These are phyloP conservation scores for Diaporthe ilicicola DNA, from an alignment of 2,329 filamentous ascomycete genomes.

Conservation along the genomic window DNA sequence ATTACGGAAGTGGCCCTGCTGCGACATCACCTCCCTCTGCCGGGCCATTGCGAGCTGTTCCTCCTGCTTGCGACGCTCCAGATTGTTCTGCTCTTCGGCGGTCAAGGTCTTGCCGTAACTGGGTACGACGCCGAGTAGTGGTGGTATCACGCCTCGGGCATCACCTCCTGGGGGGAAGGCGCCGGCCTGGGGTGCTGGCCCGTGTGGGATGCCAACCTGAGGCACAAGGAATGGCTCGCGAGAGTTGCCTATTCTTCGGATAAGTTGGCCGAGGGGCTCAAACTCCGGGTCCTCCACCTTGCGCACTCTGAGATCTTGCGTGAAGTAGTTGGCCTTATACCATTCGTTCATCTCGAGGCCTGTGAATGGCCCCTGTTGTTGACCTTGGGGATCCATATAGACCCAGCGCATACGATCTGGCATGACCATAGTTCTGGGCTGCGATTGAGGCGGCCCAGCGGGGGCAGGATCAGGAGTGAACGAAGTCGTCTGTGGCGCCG, in stretches of 20 bases:
- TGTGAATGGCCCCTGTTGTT: conserved; percentile 92
- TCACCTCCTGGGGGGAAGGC: conserved; percentile 56
- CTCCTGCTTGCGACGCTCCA: conserved; percentile 96
- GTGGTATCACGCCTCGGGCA: conserved; percentile 77
- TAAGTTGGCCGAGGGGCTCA: conserved; percentile 92
- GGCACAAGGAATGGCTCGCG: conserved; percentile 97
- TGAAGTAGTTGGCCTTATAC: conserved; percentile 99
- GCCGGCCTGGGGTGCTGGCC: conserved; percentile 67
- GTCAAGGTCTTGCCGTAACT: conserved; percentile 97
- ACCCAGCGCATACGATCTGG: conserved; percentile 99
- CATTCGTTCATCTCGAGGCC: conserved; percentile 99
- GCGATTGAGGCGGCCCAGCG: conserved; percentile 66
- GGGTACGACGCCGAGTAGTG: conserved; percentile 91
- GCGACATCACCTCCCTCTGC: conserved; percentile 90
- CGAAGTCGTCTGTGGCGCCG: conserved; percentile 37
- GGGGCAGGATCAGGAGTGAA: conserved; percentile 48
- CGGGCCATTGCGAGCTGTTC: conserved; percentile 97
- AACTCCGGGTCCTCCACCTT: conserved; percentile 94
- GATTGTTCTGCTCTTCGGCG: conserved; percentile 96
- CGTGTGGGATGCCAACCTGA: conserved; percentile 94
- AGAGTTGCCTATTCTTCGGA: conserved; percentile 95
- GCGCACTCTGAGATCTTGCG: conserved; percentile 91
- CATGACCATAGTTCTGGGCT: conserved; percentile 96
- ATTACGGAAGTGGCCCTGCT: conserved; percentile 81
- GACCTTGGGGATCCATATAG: conserved; percentile 92